phyloP scores from a whole-genome alignment of 805 yeast genomes.

The Phaffomyces thermotolerans region DNA sequence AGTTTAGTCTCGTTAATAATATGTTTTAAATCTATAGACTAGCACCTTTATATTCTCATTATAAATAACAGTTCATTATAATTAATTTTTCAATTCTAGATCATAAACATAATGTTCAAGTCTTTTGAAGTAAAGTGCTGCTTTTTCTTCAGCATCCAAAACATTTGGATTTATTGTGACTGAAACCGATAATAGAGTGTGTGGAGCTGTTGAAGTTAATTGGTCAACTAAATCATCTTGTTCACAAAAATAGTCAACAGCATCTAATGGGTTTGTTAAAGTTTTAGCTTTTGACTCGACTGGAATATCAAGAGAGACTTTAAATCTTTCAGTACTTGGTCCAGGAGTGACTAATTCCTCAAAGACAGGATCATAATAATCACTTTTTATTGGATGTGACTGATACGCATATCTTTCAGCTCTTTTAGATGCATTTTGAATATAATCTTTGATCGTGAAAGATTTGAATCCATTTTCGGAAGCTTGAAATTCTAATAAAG shows the following conservation, averaged over 20 bases:
- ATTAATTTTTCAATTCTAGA: not conserved
- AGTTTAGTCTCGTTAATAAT: too few species aligned
- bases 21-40: too few species aligned
- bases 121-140: constrained; percentile 23
- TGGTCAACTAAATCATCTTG: constrained; percentile 20
- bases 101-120: constrained; percentile 19
- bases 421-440: constrained; percentile 37
- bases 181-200: constrained; percentile 28
- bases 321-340: constrained; percentile 37
- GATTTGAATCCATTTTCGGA: constrained; percentile 19
- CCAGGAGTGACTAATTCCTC: constrained; percentile 49
- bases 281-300: constrained; percentile 11
- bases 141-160: constrained; percentile 40
- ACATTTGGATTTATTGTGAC: constrained; percentile 30
- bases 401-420: constrained; percentile 40
- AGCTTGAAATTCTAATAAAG: constrained; percentile 24
- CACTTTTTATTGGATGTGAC: constrained; percentile 32
- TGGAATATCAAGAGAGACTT: constrained; percentile 26
- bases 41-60: too few species aligned
- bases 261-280: constrained; percentile 16
- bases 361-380: constrained; percentile 50
- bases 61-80: too few species aligned
- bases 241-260: constrained; percentile 12
- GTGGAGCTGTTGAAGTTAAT: constrained; percentile 16
- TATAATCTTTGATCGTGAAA: constrained; percentile 23